These are phyloP conservation scores for Chaetomiaceae sp. DNA, from an alignment of 2,329 filamentous ascomycete species.

Conservation along the genomic window DNA sequence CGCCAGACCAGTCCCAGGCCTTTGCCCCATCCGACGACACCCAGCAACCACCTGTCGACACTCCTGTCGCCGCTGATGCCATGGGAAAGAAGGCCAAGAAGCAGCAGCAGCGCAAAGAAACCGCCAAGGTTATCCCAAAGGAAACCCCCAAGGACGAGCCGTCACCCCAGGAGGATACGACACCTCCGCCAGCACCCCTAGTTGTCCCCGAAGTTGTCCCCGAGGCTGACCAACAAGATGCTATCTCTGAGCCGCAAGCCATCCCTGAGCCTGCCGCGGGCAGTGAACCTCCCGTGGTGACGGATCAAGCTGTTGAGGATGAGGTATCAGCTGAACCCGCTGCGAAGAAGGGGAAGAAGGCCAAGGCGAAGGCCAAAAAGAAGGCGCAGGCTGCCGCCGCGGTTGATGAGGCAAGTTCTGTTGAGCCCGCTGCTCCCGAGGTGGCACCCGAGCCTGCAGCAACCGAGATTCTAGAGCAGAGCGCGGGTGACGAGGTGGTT, in stretches of 20 bases:
- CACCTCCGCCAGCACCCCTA: neutral
- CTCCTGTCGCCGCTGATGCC: constrained; percentile 25
- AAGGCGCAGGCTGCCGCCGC: constrained; percentile 15
- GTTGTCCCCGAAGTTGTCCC: neutral
- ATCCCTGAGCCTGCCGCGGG: constrained; percentile 1
- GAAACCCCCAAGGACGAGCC: constrained; percentile 22
- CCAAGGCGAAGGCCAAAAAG: constrained; percentile 27
- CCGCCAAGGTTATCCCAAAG: constrained; percentile 5
- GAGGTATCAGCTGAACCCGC: constrained; percentile 12
- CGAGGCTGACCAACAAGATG: constrained; percentile 13
- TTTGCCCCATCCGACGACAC: constrained; percentile 4
- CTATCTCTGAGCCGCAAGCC: neutral
- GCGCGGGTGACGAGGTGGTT: neutral
- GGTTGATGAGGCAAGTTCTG: constrained; percentile 6
- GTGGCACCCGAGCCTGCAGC: neutral
- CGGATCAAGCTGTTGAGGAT: constrained; percentile 5
- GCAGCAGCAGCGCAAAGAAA: constrained; percentile 27
- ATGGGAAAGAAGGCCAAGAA: constrained; percentile 33
- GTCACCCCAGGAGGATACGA: constrained; percentile 10
- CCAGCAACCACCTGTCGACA: constrained; percentile 4
- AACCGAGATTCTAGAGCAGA: neutral
- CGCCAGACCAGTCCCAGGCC: constrained; percentile 10
- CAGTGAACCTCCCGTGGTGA: neutral
- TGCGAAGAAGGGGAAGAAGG: constrained; percentile 23
- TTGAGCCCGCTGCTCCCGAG: neutral